Evolutionary conservation across 768 basidiomycete species (phyloP).

Genomic region (Cyclocybe cylindracea): DNA sequence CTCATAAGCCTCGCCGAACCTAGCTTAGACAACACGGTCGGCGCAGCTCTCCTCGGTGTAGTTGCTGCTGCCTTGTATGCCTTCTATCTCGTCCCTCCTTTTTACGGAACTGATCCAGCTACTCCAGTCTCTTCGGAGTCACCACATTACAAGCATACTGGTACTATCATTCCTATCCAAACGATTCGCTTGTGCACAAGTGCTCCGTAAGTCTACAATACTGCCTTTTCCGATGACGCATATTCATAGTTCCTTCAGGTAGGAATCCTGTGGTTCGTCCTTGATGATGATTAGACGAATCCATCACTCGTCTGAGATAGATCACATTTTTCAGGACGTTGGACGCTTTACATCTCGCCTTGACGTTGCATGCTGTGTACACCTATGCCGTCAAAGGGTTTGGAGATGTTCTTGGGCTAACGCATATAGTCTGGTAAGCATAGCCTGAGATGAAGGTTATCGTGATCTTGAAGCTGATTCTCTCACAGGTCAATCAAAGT

Average conservation of each 20-base stretch:
- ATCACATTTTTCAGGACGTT: constrained; percentile 24
- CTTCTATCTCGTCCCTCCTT: background rate
- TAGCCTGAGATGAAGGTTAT: background rate
- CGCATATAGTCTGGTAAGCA: constrained; percentile 30
- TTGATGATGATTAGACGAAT: background rate
- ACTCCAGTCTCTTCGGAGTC: constrained; percentile 37
- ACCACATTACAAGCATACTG: constrained; percentile 38
- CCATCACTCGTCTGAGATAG: background rate
- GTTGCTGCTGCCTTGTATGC: constrained; percentile 36
- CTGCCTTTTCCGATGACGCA: background rate
- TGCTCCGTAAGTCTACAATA: constrained; percentile 27
- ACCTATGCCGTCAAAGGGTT: constrained; percentile 37
- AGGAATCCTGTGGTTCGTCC: constrained; percentile 33
- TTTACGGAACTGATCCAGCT: background rate
- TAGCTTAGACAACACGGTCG: constrained; percentile 41
- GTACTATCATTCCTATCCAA: constrained; percentile 40
- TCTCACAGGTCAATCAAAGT: constrained; percentile 35
- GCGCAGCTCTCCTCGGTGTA: constrained; percentile 36
- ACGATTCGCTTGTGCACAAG: constrained; percentile 37
- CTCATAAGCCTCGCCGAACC: constrained; percentile 25
- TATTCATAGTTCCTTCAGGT: constrained; percentile 21
- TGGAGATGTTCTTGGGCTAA: constrained; percentile 26
- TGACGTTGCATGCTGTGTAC: constrained; percentile 37
- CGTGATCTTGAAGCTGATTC: background rate
- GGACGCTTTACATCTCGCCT: constrained; percentile 33